Evolutionary conservation across 176 grass and related monocot species (phyloP), one percentile per base, ranked within the genome.

Genomic region (Avena insularis): DNA sequence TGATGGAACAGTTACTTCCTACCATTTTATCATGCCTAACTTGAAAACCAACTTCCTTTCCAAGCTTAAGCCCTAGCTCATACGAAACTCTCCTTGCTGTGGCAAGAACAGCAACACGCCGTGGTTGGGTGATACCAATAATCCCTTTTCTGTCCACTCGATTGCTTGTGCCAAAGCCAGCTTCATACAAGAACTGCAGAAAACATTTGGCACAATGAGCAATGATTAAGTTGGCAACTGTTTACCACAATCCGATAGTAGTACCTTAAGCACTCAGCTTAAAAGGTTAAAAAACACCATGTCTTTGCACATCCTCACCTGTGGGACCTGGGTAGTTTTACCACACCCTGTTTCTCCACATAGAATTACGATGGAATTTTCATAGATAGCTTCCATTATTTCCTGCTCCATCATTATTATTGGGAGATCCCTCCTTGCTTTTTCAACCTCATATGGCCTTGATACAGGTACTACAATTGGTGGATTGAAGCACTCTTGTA

Each of bases 341-440:
- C 67, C 67, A 71, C 35, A 71, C 16, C 67, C 36, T n/a, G 35
- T 71, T 71, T 71, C 35, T 20, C 35, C 67, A 20, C 67, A 71
- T 16, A 20, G 15, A 71, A 71, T 71, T 71, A 71, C 17, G 20
- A 43, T 8, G 0, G 16, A 36, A 43, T 71, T 71, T 71, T 71
- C 67, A 16, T 43, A 71, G 17, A 71, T 71, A 71, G 68, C 68
- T 71, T 71, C 68, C 68, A 71, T 71, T 71, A 71, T 71, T 45
- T 71, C 68, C 36, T 71, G 68, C 17, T 71, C 68, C 68, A 45
- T 71, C 35, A 71, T 71, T 71, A 38, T 71, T 71, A 71, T 71
- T 45, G 36, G 36, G 17, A 71, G 68, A 71, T 20, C 68, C 17
- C 68, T 71, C 68, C 36, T 43, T n/a, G 35, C 16, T 9, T 17